Evolutionary conservation across 495 filamentous ascomycete species (phyloP).

Genomic region (Penicillium parvum): DNA sequence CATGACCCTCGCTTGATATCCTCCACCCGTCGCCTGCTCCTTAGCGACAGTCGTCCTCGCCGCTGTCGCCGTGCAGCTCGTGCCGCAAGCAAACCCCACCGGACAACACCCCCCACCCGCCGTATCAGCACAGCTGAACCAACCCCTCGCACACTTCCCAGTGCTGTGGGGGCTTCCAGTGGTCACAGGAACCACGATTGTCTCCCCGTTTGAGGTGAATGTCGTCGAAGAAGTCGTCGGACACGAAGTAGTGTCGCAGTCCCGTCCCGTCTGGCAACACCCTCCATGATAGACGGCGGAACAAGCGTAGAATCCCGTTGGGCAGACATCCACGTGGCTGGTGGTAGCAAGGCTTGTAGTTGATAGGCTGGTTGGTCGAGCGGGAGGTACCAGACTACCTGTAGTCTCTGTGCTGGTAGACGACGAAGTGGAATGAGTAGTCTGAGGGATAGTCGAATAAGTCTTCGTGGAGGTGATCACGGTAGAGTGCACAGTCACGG

Average conservation of each 20-base stretch:
- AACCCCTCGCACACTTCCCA: conserved; percentile 65
- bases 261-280: conserved; percentile 76
- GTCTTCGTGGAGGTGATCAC: conserved; percentile 38
- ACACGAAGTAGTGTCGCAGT: conserved; percentile 73
- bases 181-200: conserved; percentile 59
- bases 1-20: neutral
- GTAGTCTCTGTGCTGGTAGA: conserved; percentile 13
- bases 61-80: conserved; percentile 60
- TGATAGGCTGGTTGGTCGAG: conserved; percentile 47
- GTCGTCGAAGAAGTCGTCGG: conserved; percentile 56
- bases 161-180: conserved; percentile 27
- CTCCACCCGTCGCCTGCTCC: conserved; percentile 30
- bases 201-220: conserved; percentile 57
- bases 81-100: conserved; percentile 65
- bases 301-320: conserved; percentile 73
- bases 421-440: conserved; percentile 22
- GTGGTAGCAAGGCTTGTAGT: conserved; percentile 24
- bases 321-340: conserved; percentile 40
- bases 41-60: conserved; percentile 56
- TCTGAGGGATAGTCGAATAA: conserved; percentile 32
- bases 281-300: conserved; percentile 62
- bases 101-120: conserved; percentile 77
- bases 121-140: conserved; percentile 67
- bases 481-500: conserved; percentile 44
- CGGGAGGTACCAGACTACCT: conserved; percentile 39